Evolutionary conservation across 2,329 filamentous ascomycete genomes (phyloP), one percentile per base, ranked within the genome.

Genomic region (Sporothrix euskadiensis): DNA sequence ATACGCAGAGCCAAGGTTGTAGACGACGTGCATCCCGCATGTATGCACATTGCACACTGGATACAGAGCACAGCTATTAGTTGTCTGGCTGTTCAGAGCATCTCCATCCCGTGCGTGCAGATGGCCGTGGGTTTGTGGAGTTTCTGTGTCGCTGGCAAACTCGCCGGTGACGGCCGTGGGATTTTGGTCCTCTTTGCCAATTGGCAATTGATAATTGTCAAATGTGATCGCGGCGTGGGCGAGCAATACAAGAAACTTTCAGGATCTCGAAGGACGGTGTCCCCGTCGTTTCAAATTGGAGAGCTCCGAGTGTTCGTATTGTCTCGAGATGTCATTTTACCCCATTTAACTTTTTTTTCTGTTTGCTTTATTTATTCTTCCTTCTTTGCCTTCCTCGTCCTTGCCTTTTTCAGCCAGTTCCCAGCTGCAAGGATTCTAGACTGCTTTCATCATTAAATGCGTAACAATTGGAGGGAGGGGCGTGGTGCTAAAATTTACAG

Each of bases 181-280:
- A 68, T 68, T 47, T 39, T 35, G n/a, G 52, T 19, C 14, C 7
- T 22, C 9, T 30, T 71, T 59, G 32, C 35, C 69, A 19, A 72
- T 72, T 66, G 56, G 19, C 70, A 72, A 72, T 72, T 72, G 59
- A 30, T 66, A 56, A 54, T 54, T 72, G 70, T 56, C 57, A 72
- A 54, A n/a, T 22, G 22, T 26, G 26, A 12, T 14, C 57, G 14
- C 41, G n/a, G 32, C 19, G 59, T 39, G 49, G 22, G 70, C 69
- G 47, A 32, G 54, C 26, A 49, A 14, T 4, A 16, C 1, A 49
- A 19, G 4, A 47, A 19, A 5, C 22, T 4, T 22, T 35, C 35
- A 26, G 26, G 1, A 39, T 63, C 7, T 63, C 19, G 57, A 66
- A 47, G 61, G 35, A 66, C 16, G 61, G 22, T 9, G 39, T 26